Evolutionary conservation across 202 grass and related monocot genomes (phyloP).

Genomic region (Carex arenaria): DNA sequence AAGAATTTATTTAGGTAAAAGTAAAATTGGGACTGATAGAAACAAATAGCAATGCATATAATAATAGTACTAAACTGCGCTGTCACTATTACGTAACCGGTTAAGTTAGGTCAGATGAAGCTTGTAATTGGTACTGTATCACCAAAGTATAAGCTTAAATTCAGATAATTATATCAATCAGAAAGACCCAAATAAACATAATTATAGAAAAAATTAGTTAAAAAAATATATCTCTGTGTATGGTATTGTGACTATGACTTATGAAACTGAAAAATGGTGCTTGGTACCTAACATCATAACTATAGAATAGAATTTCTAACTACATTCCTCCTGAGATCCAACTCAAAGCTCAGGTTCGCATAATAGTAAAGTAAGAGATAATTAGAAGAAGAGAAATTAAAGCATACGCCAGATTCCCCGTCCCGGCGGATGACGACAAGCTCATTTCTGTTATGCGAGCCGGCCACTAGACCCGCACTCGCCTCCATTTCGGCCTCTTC

Average conservation of each 20-base stretch:
- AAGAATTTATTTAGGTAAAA: background rate
- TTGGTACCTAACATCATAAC: background rate
- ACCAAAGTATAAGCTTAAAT: background rate
- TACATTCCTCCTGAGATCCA: background rate
- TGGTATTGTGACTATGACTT: background rate
- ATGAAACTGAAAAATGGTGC: background rate
- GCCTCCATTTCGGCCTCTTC: conserved; percentile 49
- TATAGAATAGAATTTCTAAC: background rate
- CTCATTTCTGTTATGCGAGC: conserved; percentile 95
- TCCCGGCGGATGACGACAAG: conserved; percentile 94
- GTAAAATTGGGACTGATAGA: background rate
- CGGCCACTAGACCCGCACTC: conserved; percentile 73
- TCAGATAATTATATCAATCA: background rate
- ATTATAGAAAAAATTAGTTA: background rate
- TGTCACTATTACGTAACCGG: too few relatives aligned
- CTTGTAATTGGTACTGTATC: background rate
- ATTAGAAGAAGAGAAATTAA: background rate
- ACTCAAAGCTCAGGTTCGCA: background rate
- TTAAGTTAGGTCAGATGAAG: background rate
- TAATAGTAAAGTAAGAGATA: background rate
- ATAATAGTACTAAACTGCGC: background rate
- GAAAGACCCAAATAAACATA: background rate
- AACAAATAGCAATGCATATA: background rate
- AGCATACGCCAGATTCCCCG: conserved; percentile 37
- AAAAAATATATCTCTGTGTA: background rate